Evolutionary conservation across 176 grass and related monocot genomes (phyloP).

Genomic region (Dendrocalamus sinicus): DNA sequence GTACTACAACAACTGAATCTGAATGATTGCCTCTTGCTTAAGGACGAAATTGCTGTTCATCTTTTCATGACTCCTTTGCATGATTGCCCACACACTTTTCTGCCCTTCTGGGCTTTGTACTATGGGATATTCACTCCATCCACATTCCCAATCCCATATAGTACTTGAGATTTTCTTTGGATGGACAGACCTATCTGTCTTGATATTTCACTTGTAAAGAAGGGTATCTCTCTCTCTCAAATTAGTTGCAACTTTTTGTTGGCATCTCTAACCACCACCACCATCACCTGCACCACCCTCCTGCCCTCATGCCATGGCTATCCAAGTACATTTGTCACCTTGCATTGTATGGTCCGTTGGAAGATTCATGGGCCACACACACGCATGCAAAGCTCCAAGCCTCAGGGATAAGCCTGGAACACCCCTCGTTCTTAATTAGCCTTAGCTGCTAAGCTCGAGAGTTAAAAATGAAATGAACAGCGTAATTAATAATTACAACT

Average conservation of each 20-base stretch:
- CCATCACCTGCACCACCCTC: not conserved
- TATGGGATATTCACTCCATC: slow-evolving; percentile 29
- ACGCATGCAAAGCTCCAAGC: slow-evolving; percentile 42
- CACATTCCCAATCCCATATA: not conserved
- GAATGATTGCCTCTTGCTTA: slow-evolving; percentile 54
- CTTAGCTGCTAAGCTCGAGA: too few relatives aligned
- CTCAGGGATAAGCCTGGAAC: too few relatives aligned
- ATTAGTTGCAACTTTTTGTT: slow-evolving; percentile 53
- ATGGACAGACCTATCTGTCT: too few relatives aligned
- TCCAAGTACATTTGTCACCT: slow-evolving; percentile 43
- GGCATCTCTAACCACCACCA: slow-evolving; percentile 51
- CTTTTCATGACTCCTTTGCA: slow-evolving; percentile 43
- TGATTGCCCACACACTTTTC: slow-evolving; percentile 42
- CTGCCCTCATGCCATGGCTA: slow-evolving; percentile 24
- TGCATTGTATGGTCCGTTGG: slow-evolving; percentile 56
- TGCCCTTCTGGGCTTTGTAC: slow-evolving; percentile 48
- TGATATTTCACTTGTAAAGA: slow-evolving; percentile 18
- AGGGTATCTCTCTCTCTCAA: not conserved
- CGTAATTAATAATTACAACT: too few relatives aligned
- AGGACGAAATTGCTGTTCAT: slow-evolving; percentile 45
- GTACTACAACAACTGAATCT: not conserved
- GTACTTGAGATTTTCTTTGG: not conserved
- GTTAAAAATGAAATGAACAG: too few relatives aligned
- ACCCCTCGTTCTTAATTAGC: too few relatives aligned
- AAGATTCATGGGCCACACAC: slow-evolving; percentile 60